Conservation (phyloP, 768 basidiomycete species). For the Naganishia friedmannii region DNA sequence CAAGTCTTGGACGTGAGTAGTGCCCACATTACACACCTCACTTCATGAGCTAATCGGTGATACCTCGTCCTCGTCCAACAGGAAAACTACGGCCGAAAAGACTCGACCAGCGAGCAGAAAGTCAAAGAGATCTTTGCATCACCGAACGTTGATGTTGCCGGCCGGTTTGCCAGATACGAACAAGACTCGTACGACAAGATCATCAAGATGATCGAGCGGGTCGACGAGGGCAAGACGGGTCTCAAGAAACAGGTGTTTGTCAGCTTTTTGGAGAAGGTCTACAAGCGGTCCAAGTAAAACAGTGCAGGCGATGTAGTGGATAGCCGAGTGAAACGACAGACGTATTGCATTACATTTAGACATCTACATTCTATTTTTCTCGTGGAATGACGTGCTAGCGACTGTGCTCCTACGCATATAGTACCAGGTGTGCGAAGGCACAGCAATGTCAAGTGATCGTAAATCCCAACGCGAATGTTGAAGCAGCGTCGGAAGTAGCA, state of each 20-base stretch:
- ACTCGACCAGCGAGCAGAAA: slow-evolving; percentile 59
- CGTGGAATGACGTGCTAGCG: no score
- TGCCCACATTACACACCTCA: neutral
- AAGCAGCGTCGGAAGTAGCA: no score
- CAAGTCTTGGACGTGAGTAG: slow-evolving; percentile 55
- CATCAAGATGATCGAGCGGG: slow-evolving; percentile 65
- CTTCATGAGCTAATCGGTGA: neutral
- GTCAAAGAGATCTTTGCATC: slow-evolving; percentile 72
- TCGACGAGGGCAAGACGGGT: slow-evolving; percentile 63
- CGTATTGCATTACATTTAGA: neutral
- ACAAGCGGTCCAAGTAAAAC: slow-evolving; percentile 59
- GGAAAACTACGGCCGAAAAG: slow-evolving; percentile 65
- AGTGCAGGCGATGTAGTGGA: neutral
- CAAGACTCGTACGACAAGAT: slow-evolving; percentile 66
- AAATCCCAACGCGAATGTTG: no score
- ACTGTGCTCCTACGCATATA: no score
- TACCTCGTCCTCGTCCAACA: slow-evolving; percentile 59
- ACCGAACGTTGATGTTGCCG: slow-evolving; percentile 61
- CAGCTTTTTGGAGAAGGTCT: slow-evolving; percentile 84
- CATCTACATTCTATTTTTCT: neutral
- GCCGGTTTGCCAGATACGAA: slow-evolving; percentile 75
- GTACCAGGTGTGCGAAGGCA: no score
- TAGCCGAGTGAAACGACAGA: neutral
- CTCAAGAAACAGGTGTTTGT: slow-evolving; percentile 70
- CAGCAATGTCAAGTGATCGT: no score